Evolutionary conservation across 108 stramenopile genomes (phyloP), one percentile per base, ranked within the genome.

Genomic region (Skeletonema tropicum): DNA sequence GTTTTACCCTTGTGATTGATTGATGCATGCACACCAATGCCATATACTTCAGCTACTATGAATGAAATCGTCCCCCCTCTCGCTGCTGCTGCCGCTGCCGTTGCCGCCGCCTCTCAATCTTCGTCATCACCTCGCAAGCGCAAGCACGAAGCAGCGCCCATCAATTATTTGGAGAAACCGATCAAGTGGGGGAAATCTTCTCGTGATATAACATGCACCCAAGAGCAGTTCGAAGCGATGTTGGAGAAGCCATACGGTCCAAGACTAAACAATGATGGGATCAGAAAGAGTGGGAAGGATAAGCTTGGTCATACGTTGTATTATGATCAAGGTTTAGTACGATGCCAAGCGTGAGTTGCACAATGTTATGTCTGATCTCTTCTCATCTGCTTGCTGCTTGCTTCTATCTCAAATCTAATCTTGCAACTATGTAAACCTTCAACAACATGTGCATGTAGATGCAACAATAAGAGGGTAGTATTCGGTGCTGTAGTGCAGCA

Each of bases 301-400:
- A 55, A 55, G 52, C 52, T 19, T 23, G 52, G 52, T 55, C 52
- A 55, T 23, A 55, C 52, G n/a, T 9, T 55, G 8, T 55, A 23
- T 23, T 55, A 23, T 21, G 52, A 55, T 23, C 6, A 8, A 55
- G 52, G 52, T 9, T n/a, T 55, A 0, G 52, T 55, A n/a, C 52
- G 52, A 3, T 55, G 52, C 52, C 52, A 55, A 55, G 52, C 52
- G 52, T 55, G 23, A 55, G 52, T 55, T 55, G 19, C 7, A 55
- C 6, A 23, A 23, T 55, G 7, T 5, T 55, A n/a, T 55, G 25
- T 21, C 9, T 21, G 21, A 21, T 55, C 52, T 55, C 52, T 55
- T 21, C 21, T 55, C 6, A 55, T 55, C 15, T n/a, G 5, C 15
- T 45, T n/a, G 14, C 15, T n/a, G 5, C 15, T 45, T n/a, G 14